These are phyloP conservation scores for Ascochyta viciae-villosae DNA, from an alignment of 2,329 filamentous ascomycete genomes.

Conservation along the genomic window DNA sequence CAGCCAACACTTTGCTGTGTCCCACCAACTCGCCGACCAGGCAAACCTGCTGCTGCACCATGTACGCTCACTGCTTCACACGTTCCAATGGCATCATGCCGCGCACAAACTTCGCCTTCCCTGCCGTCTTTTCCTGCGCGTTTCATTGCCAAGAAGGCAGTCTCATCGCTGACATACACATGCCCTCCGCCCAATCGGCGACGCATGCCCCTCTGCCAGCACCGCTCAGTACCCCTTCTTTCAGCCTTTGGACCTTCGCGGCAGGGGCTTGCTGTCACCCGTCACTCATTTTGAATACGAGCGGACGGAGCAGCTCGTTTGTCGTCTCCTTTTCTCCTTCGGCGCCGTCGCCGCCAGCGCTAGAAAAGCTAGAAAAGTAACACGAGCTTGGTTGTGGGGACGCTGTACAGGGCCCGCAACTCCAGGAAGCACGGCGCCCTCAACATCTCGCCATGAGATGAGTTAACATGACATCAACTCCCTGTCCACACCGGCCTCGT, in stretches of 20 bases:
- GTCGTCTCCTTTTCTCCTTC: slow-evolving; percentile 19
- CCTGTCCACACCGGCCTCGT: neutral
- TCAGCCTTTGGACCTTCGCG: slow-evolving; percentile 5
- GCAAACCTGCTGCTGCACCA: slow-evolving; percentile 7
- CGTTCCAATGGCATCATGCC: slow-evolving; percentile 18
- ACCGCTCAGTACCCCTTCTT: slow-evolving; percentile 7
- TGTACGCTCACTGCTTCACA: slow-evolving; percentile 15
- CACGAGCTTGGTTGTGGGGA: slow-evolving; percentile 29
- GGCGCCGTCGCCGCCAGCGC: slow-evolving; percentile 15
- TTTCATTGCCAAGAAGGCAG: slow-evolving; percentile 22
- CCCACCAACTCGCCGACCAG: neutral
- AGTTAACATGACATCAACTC: slow-evolving; percentile 1
- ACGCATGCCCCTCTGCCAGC: slow-evolving; percentile 13
- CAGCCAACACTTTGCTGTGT: neutral
- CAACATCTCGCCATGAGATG: slow-evolving; percentile 18
- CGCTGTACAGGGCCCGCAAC: slow-evolving; percentile 21
- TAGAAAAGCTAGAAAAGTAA: slow-evolving; percentile 25
- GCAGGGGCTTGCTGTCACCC: slow-evolving; percentile 25
- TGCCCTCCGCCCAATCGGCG: slow-evolving; percentile 9
- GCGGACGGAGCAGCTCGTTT: slow-evolving; percentile 9
- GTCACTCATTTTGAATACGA: slow-evolving; percentile 16
- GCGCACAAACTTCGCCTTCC: slow-evolving; percentile 15
- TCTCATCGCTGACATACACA: slow-evolving; percentile 16
- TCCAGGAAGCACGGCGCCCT: slow-evolving; percentile 21
- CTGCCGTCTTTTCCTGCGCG: slow-evolving; percentile 15